Percentiles rank a stretch among this genome's conserved stretches.
Conservation (phyloP, 768 basidiomycete species). For the Flagelloscypha sp. region DNA sequence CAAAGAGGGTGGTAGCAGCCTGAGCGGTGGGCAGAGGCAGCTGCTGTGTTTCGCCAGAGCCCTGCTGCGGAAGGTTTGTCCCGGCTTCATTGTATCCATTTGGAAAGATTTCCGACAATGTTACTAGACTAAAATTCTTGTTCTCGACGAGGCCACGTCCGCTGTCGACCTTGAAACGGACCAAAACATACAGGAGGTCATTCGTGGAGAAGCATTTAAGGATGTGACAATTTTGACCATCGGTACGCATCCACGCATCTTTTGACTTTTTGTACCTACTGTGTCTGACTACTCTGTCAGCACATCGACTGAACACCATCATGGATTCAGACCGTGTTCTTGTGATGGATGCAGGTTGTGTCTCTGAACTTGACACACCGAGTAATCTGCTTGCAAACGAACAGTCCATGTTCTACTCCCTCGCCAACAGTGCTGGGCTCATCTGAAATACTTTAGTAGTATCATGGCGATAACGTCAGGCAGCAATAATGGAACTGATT, state of each 20-base stretch:
- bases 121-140: slow-evolving; percentile 77
- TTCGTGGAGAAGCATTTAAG: slow-evolving; percentile 69
- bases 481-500: no score
- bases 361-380: slow-evolving; percentile 79
- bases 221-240: slow-evolving; percentile 82
- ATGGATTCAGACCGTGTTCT: slow-evolving; percentile 74
- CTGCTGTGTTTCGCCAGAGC: slow-evolving; percentile 86
- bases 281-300: slow-evolving; percentile 23
- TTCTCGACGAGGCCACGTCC: slow-evolving; percentile 92
- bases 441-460: no score
- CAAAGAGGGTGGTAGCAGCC: slow-evolving; percentile 70
- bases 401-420: slow-evolving; percentile 49
- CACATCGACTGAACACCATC: slow-evolving; percentile 78
- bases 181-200: slow-evolving; percentile 79
- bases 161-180: slow-evolving; percentile 91
- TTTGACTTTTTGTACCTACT: slow-evolving; percentile 1
- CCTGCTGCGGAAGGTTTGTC: slow-evolving; percentile 56
- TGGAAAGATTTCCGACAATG: no score
- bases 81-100: not conserved
- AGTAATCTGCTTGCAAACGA: slow-evolving; percentile 49
- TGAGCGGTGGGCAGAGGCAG: slow-evolving; percentile 82
- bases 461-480: no score
- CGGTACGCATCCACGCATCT: slow-evolving; percentile 47
- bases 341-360: slow-evolving; percentile 75
- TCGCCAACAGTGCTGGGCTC: slow-evolving; percentile 63